Evolutionary conservation across 257 asterid genomes (phyloP).

Genomic region (Scutellaria galericulata): DNA sequence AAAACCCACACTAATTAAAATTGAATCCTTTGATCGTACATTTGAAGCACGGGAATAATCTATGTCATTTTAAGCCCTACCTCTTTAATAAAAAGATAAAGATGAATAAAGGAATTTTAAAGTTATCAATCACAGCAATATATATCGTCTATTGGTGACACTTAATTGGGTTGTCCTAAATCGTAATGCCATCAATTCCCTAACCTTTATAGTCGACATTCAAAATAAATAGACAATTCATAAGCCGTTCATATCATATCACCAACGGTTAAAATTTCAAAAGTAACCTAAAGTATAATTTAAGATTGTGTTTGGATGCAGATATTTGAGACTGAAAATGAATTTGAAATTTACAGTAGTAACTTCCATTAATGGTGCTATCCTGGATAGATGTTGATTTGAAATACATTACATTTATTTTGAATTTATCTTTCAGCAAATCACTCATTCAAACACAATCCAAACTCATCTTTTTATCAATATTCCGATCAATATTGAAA

Average conservation of each 20-base stretch:
- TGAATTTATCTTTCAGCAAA: no score
- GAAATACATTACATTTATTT: no score
- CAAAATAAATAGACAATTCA: not conserved
- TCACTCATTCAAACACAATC: no score
- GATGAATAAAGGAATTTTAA: constrained; percentile 32
- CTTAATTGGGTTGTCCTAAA: constrained; percentile 14
- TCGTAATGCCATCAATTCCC: constrained; percentile 6
- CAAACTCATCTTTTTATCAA: no score
- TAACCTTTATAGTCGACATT: constrained; percentile 30
- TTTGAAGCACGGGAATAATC: not conserved
- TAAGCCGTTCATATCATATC: constrained; percentile 6
- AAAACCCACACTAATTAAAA: not conserved
- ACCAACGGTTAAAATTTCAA: no score
- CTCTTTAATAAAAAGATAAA: constrained; percentile 32
- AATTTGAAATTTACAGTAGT: no score
- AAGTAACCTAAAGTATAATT: no score
- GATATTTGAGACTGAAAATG: no score
- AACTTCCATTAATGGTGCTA: no score
- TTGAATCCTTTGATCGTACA: constrained; percentile 21
- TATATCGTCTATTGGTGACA: constrained; percentile 26
- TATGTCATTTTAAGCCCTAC: constrained; percentile 26
- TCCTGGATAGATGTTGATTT: no score
- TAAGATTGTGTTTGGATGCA: no score
- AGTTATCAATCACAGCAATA: constrained; percentile 29
- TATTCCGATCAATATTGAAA: no score